These are phyloP conservation scores for Hyaloscypha hepaticicola DNA, from an alignment of 495 filamentous ascomycete genomes.

Conservation along the genomic window DNA sequence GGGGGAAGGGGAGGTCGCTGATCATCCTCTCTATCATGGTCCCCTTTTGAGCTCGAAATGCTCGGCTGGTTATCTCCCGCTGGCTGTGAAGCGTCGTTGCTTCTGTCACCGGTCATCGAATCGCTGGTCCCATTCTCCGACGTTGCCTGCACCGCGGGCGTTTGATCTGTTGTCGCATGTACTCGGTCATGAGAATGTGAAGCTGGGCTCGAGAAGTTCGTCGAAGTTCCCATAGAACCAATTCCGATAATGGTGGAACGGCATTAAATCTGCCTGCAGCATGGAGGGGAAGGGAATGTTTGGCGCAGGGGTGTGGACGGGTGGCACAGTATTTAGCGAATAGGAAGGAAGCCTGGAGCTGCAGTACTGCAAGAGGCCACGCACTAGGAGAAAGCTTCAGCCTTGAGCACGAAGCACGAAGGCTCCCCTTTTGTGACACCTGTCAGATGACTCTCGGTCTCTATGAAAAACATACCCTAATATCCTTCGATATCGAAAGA, in stretches of 20 bases:
- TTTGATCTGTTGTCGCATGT: slow-evolving; percentile 3
- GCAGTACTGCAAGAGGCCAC: slow-evolving; percentile 17
- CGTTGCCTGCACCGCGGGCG: slow-evolving; percentile 15
- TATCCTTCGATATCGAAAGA: slow-evolving; percentile 11
- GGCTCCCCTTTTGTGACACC: neutral
- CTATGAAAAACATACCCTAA: slow-evolving; percentile 4
- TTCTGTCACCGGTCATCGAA: slow-evolving; percentile 19
- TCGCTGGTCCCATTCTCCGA: slow-evolving; percentile 16
- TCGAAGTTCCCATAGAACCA: slow-evolving; percentile 20
- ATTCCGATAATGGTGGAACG: neutral
- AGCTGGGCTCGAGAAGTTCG: neutral
- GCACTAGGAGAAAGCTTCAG: slow-evolving; percentile 9
- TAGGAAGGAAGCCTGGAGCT: slow-evolving; percentile 14
- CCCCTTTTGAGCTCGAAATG: neutral
- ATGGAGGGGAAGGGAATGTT: neutral
- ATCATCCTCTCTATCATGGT: slow-evolving; percentile 34
- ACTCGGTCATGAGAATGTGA: slow-evolving; percentile 15
- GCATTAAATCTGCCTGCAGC: slow-evolving; percentile 6
- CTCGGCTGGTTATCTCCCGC: neutral
- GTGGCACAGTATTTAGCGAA: slow-evolving; percentile 7
- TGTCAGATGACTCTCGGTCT: neutral
- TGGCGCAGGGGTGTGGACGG: neutral
- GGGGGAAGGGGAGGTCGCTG: slow-evolving; percentile 67
- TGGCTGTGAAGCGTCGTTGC: slow-evolving; percentile 10
- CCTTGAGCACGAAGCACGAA: slow-evolving; percentile 7